Evolutionary conservation across 768 basidiomycete genomes (phyloP), one percentile per base, ranked within the genome.

Genomic region (Thelephora ganbajun): DNA sequence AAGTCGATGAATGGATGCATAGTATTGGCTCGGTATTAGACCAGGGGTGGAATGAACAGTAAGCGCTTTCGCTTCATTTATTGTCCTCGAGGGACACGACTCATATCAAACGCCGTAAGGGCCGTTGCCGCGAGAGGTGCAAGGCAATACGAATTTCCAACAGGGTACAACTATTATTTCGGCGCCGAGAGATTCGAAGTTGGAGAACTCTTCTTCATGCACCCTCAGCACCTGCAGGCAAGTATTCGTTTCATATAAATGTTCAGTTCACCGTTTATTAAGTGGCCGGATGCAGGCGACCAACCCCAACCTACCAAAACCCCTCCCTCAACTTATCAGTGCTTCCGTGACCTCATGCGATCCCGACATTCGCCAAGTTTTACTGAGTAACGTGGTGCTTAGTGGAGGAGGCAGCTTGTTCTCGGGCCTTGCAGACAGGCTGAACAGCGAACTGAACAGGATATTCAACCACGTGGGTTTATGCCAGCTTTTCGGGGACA

Each of bases 1-100:
- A 97, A 57, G 80, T 93, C 1, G 94, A 99, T 37, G 87, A 90
- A 61, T 97, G 94, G 91, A 75, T 89, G 50, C 90, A 93, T 61
- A 80, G 80, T 54, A 79, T 88, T 33, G 84, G 80, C 4, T 88
- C 85, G 23, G 82, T 94, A n/a, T 68, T 85, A 23, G 83, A 89
- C 44, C 80, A 82, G 52, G 80, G 81, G 9, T 93, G 87, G 83
- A 89, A 89, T 55, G 91, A 93, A 35, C 80, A 88, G 86, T 88
- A 52, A 58, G 82, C 56, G 13, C 7, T 14, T 26, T 44, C 35
- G 20, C 5, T 14, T n/a, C 26, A 30, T 30, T 30, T 9, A 30
- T 30, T 30, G 4, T 30, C 26, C 26, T 30, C 26, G 26, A 39
- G 11, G 33, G 22, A 6, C 11, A 35, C 18, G 20, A 4, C 34